These are phyloP conservation scores for Chenopodium formosanum DNA, from an alignment of 148 eudicot species.

Conservation along the genomic window DNA sequence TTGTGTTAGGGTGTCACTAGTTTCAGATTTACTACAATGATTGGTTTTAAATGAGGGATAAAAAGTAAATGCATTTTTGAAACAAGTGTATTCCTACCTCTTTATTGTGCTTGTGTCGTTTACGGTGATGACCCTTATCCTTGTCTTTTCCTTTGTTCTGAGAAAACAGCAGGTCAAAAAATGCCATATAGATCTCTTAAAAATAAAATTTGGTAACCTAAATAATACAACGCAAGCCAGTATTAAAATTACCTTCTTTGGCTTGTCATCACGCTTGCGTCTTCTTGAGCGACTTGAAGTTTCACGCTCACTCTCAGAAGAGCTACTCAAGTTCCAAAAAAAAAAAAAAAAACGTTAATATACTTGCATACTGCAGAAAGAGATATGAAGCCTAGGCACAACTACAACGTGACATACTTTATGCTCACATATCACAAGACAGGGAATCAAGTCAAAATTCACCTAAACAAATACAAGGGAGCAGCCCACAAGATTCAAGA, in stretches of 20 bases:
- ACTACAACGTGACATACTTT: background rate
- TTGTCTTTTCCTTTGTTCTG: slow-evolving; percentile 78
- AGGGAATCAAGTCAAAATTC: background rate
- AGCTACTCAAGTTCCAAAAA: slow-evolving; percentile 37
- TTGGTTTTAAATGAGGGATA: background rate
- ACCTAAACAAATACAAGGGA: background rate
- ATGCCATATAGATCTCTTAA: background rate
- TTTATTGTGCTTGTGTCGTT: slow-evolving; percentile 68
- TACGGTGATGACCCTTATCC: slow-evolving; percentile 57
- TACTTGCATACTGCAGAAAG: background rate
- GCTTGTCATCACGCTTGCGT: slow-evolving; percentile 53
- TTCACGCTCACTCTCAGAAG: slow-evolving; percentile 72
- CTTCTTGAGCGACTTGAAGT: slow-evolving; percentile 55
- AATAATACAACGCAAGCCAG: background rate
- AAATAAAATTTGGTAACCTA: too few relatives aligned
- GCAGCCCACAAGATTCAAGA: background rate
- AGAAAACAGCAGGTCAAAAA: slow-evolving; percentile 23
- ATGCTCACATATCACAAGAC: background rate
- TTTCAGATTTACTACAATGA: background rate
- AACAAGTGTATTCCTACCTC: slow-evolving; percentile 57
- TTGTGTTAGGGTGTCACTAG: background rate
- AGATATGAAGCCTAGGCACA: background rate
- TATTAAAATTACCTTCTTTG: slow-evolving; percentile 59
- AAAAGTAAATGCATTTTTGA: background rate
- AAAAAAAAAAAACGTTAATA: slow-evolving; percentile 13